phyloP scores from a whole-genome alignment of 83 land plant species.

The Thuja plicata region DNA sequence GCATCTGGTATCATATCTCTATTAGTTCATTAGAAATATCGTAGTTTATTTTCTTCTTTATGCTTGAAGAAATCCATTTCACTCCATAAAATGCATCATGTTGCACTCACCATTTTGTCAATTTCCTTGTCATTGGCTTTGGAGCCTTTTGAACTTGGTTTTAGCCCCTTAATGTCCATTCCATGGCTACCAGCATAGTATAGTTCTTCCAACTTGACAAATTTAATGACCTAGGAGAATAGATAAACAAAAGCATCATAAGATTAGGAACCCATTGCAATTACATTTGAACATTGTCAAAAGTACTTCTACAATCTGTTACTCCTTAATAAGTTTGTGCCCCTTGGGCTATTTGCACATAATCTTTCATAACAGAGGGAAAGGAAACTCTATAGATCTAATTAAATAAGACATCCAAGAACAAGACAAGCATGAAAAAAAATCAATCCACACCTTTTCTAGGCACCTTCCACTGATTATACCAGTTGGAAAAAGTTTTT shows the following conservation, averaged over 20 bases:
- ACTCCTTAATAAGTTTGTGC: not conserved
- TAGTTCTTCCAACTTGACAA: slow-evolving; percentile 59
- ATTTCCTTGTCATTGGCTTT: slow-evolving; percentile 31
- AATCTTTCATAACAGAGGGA: not conserved
- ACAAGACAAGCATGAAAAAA: not conserved
- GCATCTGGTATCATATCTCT: not conserved
- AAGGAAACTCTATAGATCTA: not conserved
- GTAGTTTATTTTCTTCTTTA: no score
- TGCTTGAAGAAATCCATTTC: no score
- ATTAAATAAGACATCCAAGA: not conserved
- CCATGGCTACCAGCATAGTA: slow-evolving; percentile 90
- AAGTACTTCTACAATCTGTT: no score
- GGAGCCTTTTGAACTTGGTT: slow-evolving; percentile 17
- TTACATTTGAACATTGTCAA: no score
- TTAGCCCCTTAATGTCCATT: slow-evolving; percentile 81
- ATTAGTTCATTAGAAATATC: no score
- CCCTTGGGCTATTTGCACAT: not conserved
- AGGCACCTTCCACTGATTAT: slow-evolving; percentile 88
- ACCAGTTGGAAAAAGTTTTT: slow-evolving; percentile 82
- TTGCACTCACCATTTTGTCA: slow-evolving; percentile 47
- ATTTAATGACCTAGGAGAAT: slow-evolving; percentile 55
- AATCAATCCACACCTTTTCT: slow-evolving; percentile 58
- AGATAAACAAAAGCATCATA: not conserved
- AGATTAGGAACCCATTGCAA: not conserved
- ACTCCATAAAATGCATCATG: not conserved